Conservation (phyloP, 495 filamentous ascomycete genomes). For the Aspergillus funiculosus region DNA sequence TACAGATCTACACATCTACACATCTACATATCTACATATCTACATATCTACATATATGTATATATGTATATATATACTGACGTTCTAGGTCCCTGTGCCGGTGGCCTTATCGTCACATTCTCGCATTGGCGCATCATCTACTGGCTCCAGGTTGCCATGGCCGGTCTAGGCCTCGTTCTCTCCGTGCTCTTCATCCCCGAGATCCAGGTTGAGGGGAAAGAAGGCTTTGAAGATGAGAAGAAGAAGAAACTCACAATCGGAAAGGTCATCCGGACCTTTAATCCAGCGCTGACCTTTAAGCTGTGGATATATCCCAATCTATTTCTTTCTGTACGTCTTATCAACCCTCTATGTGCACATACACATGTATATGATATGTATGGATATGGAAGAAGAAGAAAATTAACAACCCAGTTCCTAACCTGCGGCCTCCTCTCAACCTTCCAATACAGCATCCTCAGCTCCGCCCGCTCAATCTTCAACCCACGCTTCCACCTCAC, state of each 20-base stretch:
- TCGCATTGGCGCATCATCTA: conserved; percentile 52
- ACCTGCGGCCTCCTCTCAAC: conserved; percentile 60
- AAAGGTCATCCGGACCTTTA: conserved; percentile 29
- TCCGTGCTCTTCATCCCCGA: conserved; percentile 38
- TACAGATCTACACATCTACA: too few relatives aligned
- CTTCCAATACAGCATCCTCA: conserved; percentile 67
- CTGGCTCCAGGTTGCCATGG: conserved; percentile 47
- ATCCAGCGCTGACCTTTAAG: conserved; percentile 33
- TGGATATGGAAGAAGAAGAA: background rate
- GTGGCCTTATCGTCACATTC: conserved; percentile 53
- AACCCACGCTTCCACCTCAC: conserved; percentile 67
- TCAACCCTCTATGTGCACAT: background rate
- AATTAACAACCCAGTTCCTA: conserved; percentile 38
- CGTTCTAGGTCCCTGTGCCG: conserved; percentile 45
- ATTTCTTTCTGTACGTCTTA: conserved; percentile 32
- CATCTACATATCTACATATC: too few relatives aligned
- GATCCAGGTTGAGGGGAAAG: conserved; percentile 19
- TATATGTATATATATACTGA: conserved; percentile 17
- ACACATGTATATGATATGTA: background rate
- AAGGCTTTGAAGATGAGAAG: background rate
- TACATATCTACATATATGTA: too few relatives aligned
- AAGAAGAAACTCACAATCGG: background rate
- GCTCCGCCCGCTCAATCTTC: conserved; percentile 65
- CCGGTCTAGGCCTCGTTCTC: conserved; percentile 34
- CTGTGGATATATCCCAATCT: conserved; percentile 39